These are phyloP conservation scores for Tricholoma bakamatsutake DNA, from an alignment of 768 basidiomycete genomes.

Conservation along the genomic window DNA sequence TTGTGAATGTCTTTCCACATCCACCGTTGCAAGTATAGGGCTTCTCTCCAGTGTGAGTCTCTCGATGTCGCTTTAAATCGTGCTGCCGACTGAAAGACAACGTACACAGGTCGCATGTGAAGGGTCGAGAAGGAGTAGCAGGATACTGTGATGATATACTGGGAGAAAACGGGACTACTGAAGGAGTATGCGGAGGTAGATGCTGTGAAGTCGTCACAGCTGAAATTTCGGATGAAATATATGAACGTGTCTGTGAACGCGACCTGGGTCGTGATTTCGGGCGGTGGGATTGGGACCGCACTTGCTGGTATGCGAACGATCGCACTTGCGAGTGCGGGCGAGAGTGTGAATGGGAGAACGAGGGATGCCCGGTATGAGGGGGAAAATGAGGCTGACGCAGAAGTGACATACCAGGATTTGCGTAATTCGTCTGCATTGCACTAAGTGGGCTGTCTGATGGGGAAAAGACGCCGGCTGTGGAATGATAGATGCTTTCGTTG, in stretches of 20 bases:
- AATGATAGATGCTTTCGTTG: slow-evolving; percentile 3
- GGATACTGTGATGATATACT: slow-evolving; percentile 45
- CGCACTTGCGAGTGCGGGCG: slow-evolving; percentile 34
- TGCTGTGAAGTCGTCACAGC: slow-evolving; percentile 14
- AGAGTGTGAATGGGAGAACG: slow-evolving; percentile 28
- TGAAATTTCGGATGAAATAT: slow-evolving; percentile 12
- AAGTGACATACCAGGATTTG: slow-evolving; percentile 20
- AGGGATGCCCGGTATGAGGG: slow-evolving; percentile 24
- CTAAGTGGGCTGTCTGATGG: slow-evolving; percentile 10
- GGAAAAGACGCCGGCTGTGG: background rate
- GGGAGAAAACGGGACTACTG: slow-evolving; percentile 22
- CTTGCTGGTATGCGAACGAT: slow-evolving; percentile 20
- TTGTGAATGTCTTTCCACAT: slow-evolving; percentile 82
- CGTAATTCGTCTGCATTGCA: slow-evolving; percentile 6
- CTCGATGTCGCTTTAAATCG: slow-evolving; percentile 78
- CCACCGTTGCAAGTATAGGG: slow-evolving; percentile 79
- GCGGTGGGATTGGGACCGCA: slow-evolving; percentile 24
- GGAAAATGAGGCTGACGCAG: slow-evolving; percentile 27
- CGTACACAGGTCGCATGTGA: slow-evolving; percentile 66
- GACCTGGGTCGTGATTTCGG: slow-evolving; percentile 33
- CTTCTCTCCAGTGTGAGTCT: slow-evolving; percentile 83
- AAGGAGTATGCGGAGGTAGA: slow-evolving; percentile 13
- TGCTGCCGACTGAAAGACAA: slow-evolving; percentile 84
- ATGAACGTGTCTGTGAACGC: slow-evolving; percentile 32
- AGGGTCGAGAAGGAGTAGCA: slow-evolving; percentile 55